A percentile compares a stretch with the other conserved stretches of the same genome.
Evolutionary conservation across 495 filamentous ascomycete genomes (phyloP).

Genomic region (Talaromyces stipitatus): DNA sequence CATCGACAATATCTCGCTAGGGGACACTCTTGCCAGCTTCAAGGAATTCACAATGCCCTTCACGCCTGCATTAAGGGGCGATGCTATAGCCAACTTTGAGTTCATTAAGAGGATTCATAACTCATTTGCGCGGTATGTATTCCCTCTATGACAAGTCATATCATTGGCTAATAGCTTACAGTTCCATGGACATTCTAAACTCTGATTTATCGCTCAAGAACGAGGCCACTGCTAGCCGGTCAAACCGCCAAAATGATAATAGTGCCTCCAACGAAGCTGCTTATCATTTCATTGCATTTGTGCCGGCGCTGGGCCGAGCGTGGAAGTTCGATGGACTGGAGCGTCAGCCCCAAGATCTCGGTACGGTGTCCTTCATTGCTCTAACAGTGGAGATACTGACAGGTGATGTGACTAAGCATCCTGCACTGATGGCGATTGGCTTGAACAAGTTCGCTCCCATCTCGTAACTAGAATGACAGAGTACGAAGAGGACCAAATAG

Average conservation of each 20-base stretch:
- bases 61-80: slow-evolving; percentile 64
- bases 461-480: slow-evolving; percentile 44
- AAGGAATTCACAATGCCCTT: slow-evolving; percentile 61
- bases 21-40: slow-evolving; percentile 58
- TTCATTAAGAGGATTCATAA: slow-evolving; percentile 81
- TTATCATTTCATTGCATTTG: slow-evolving; percentile 87
- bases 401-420: slow-evolving; percentile 15
- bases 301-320: slow-evolving; percentile 64
- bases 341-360: slow-evolving; percentile 60
- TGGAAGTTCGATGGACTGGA: slow-evolving; percentile 92
- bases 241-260: slow-evolving; percentile 32
- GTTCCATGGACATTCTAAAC: slow-evolving; percentile 72
- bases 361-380: slow-evolving; percentile 29
- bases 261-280: slow-evolving; percentile 43
- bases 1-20: slow-evolving; percentile 53
- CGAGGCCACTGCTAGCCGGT: slow-evolving; percentile 41
- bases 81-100: slow-evolving; percentile 63
- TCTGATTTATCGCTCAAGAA: slow-evolving; percentile 62
- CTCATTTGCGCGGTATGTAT: slow-evolving; percentile 66
- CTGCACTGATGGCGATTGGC: slow-evolving; percentile 39
- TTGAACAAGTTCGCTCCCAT: slow-evolving; percentile 36
- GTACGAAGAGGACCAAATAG: slow-evolving; percentile 47
- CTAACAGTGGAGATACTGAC: background rate
- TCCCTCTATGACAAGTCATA: background rate
- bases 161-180: slow-evolving; percentile 13